Percentiles rank a stretch among this genome's conserved stretches.
Evolutionary conservation across 2,329 filamentous ascomycete genomes (phyloP).

Genomic region (Trichoderma atroviride): DNA sequence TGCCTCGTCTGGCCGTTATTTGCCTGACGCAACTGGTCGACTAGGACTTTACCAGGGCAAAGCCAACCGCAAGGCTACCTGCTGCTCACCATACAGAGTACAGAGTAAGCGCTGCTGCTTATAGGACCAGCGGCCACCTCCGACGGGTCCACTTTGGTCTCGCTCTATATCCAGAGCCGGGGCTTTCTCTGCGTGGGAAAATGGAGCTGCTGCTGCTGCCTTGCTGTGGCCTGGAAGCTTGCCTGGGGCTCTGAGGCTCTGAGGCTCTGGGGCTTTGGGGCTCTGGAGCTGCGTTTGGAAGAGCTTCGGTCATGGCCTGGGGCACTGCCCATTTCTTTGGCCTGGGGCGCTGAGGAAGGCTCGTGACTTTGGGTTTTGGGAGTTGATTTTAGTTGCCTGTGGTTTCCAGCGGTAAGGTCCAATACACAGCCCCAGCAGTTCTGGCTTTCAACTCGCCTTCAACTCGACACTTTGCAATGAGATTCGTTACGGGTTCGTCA

Average conservation of each 20-base stretch:
- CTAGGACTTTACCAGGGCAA: constrained; percentile 6
- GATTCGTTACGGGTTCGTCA: neutral
- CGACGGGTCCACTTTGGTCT: constrained; percentile 10
- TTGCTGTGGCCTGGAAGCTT: neutral
- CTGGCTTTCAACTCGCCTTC: neutral
- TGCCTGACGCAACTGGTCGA: neutral
- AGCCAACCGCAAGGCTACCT: neutral
- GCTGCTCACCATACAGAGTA: neutral
- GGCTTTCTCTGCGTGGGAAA: neutral
- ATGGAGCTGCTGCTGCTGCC: constrained; percentile 2
- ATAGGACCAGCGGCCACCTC: constrained; percentile 8
- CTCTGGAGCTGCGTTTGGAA: neutral
- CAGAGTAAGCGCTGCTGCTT: neutral
- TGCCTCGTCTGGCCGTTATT: constrained; percentile 10
- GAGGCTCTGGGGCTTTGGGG: too few relatives aligned
- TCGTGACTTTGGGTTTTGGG: neutral
- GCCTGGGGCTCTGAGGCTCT: neutral
- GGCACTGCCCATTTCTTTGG: constrained; percentile 9
- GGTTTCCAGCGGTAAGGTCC: neutral
- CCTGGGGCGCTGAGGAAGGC: neutral
- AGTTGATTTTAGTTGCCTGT: neutral
- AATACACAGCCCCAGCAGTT: neutral
- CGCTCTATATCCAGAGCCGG: neutral
- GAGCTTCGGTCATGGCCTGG: neutral
- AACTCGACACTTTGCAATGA: neutral